Percentiles rank a stretch among this genome's conserved stretches.
Conservation (phyloP, 2,329 filamentous ascomycete genomes). For the Pleurostoma richardsiae region DNA sequence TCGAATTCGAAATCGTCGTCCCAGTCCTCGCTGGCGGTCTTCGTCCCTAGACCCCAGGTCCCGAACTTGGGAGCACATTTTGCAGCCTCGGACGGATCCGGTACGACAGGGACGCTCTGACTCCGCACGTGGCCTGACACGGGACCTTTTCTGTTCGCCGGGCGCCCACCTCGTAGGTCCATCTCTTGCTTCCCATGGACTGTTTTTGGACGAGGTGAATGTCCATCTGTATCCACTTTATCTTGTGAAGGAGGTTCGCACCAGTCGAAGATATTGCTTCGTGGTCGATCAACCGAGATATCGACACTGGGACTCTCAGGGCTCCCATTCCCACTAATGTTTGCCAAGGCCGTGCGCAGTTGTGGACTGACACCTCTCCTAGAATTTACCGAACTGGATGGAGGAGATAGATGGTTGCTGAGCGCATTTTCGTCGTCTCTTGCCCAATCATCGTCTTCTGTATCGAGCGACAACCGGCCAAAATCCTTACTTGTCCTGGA, state of each 20-base stretch:
- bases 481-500: slow-evolving; percentile 33
- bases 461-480: slow-evolving; percentile 50
- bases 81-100: slow-evolving; percentile 52
- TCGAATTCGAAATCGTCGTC: slow-evolving; percentile 83
- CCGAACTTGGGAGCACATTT: slow-evolving; percentile 65
- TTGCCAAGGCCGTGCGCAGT: slow-evolving; percentile 48
- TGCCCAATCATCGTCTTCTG: slow-evolving; percentile 61
- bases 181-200: slow-evolving; percentile 72
- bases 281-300: slow-evolving; percentile 40
- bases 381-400: slow-evolving; percentile 50
- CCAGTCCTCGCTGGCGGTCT: slow-evolving; percentile 81
- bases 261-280: slow-evolving; percentile 75
- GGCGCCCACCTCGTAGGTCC: slow-evolving; percentile 65
- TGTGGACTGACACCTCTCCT: slow-evolving; percentile 44
- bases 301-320: slow-evolving; percentile 26
- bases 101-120: slow-evolving; percentile 72
- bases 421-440: slow-evolving; percentile 49
- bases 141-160: slow-evolving; percentile 62
- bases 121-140: slow-evolving; percentile 69
- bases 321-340: slow-evolving; percentile 42
- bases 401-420: slow-evolving; percentile 54
- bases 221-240: slow-evolving; percentile 52
- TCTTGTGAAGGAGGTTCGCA: slow-evolving; percentile 60
- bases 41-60: slow-evolving; percentile 76
- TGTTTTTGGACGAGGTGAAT: slow-evolving; percentile 64